phyloP scores from a whole-genome alignment of 1,284 basidiomycete genomes.

The Ceratobasidium sp. region DNA sequence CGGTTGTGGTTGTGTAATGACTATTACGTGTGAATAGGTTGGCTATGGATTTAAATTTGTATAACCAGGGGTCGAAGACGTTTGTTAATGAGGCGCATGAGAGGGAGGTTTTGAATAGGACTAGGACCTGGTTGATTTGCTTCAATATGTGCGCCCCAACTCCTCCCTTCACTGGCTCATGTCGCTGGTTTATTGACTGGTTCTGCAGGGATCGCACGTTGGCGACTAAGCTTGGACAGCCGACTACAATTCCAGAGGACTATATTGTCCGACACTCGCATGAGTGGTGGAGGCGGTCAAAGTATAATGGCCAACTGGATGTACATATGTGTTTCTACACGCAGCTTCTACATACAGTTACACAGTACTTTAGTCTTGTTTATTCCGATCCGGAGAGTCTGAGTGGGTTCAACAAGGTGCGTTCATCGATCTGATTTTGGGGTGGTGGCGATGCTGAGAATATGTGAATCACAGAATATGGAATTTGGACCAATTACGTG shows the following conservation, averaged over 20 bases:
- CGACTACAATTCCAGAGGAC: constrained; percentile 85
- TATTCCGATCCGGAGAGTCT: constrained; percentile 77
- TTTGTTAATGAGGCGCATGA: constrained; percentile 68
- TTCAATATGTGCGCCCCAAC: constrained; percentile 65
- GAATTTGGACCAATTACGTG: constrained; percentile 74
- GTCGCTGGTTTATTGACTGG: not conserved
- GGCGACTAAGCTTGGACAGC: constrained; percentile 89
- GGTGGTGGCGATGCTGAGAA: not conserved
- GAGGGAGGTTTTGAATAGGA: constrained; percentile 82
- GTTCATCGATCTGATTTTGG: not conserved
- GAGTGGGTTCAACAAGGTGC: constrained; percentile 75
- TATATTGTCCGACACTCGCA: constrained; percentile 80
- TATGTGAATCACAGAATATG: constrained; percentile 59
- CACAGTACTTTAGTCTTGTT: constrained; percentile 77
- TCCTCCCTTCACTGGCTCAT: not conserved
- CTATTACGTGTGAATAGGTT: constrained; percentile 58
- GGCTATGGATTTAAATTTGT: constrained; percentile 86
- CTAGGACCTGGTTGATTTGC: constrained; percentile 86
- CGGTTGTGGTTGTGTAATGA: not conserved
- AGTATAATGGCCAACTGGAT: constrained; percentile 63
- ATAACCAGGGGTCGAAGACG: constrained; percentile 70
- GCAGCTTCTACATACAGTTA: constrained; percentile 72
- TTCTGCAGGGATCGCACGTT: constrained; percentile 71
- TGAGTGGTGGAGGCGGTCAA: constrained; percentile 79
- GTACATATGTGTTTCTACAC: constrained; percentile 79